Evolutionary conservation across 495 filamentous ascomycete genomes (phyloP).

Genomic region (Pyronema domesticum): DNA sequence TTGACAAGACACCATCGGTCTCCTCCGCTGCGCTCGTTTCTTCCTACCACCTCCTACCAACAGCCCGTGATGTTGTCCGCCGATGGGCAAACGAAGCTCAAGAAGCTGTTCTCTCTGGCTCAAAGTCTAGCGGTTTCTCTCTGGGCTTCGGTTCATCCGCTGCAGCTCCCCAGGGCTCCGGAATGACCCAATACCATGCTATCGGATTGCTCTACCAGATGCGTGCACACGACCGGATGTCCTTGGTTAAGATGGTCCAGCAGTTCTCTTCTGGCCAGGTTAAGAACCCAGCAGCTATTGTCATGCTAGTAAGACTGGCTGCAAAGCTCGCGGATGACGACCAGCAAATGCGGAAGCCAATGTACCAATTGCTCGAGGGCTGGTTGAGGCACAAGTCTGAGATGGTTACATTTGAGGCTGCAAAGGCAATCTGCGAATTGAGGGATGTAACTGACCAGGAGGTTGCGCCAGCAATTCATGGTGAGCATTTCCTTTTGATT

Average conservation of each 20-base stretch:
- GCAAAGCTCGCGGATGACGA: conserved; percentile 94
- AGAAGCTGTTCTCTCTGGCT: conserved; percentile 78
- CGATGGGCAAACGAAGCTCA: conserved; percentile 99
- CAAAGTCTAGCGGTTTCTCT: conserved; percentile 73
- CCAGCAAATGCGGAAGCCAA: conserved; percentile 66
- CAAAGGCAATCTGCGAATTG: conserved; percentile 92
- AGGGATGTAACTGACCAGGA: conserved; percentile 83
- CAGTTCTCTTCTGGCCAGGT: conserved; percentile 83
- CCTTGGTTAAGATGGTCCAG: conserved; percentile 99
- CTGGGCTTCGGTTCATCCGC: conserved; percentile 64
- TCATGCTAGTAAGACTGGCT: conserved; percentile 82
- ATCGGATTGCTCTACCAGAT: conserved; percentile 97
- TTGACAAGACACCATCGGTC: conserved; percentile 96
- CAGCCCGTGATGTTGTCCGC: conserved; percentile 83
- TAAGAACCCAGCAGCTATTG: conserved; percentile 81
- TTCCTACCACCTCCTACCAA: conserved; percentile 92
- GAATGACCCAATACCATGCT: conserved; percentile 96
- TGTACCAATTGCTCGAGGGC: conserved; percentile 88
- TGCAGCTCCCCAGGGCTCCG: conserved; percentile 28
- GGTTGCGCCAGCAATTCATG: conserved; percentile 78
- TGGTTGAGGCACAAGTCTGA: conserved; percentile 98
- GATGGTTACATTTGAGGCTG: conserved; percentile 99
- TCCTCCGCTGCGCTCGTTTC: conserved; percentile 94
- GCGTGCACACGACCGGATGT: conserved; percentile 94
- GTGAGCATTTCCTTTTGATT: conserved; percentile 6